Percentiles rank a stretch among this genome's conserved stretches.
phyloP scores from a whole-genome alignment of 176 grass and related monocot species.

The Paspalum notatum region DNA sequence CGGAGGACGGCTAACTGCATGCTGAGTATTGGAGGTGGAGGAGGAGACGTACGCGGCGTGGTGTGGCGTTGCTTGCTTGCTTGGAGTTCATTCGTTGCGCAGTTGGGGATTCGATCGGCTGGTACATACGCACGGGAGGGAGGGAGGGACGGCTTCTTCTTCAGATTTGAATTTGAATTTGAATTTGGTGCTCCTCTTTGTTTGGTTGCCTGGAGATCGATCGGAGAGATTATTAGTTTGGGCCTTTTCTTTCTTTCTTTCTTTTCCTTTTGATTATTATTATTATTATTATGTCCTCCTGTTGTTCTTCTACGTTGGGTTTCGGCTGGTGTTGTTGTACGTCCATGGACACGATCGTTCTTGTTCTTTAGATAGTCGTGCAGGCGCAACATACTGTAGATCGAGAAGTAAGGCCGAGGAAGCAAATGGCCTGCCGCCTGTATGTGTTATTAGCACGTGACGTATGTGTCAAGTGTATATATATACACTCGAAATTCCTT shows the following conservation, averaged over 20 bases:
- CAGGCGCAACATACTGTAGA: not conserved
- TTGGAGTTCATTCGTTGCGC: too few species aligned
- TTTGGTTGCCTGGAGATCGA: not conserved
- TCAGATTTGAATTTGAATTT: constrained; percentile 29
- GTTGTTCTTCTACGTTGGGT: not conserved
- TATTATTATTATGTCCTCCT: too few species aligned
- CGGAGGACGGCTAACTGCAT: constrained; percentile 7
- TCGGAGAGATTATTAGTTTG: not conserved
- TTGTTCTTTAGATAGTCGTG: not conserved
- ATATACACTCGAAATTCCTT: too few species aligned
- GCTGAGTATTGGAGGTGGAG: too few species aligned
- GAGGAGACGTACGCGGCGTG: not conserved
- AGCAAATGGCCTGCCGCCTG: not conserved
- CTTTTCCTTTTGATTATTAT: not conserved
- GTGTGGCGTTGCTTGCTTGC: not conserved
- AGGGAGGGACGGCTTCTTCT: not conserved
- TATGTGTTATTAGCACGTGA: too few species aligned
- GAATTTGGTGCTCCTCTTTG: constrained; percentile 11
- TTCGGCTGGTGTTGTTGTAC: not conserved
- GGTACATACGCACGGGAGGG: too few species aligned
- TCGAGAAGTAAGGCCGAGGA: not conserved
- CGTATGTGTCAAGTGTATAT: not conserved
- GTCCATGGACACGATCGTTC: not conserved
- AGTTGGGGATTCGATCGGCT: too few species aligned
- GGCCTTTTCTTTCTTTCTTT: not conserved